phyloP scores from a whole-genome alignment of 306 rosid genomes.

The Vigna unguiculata region DNA sequence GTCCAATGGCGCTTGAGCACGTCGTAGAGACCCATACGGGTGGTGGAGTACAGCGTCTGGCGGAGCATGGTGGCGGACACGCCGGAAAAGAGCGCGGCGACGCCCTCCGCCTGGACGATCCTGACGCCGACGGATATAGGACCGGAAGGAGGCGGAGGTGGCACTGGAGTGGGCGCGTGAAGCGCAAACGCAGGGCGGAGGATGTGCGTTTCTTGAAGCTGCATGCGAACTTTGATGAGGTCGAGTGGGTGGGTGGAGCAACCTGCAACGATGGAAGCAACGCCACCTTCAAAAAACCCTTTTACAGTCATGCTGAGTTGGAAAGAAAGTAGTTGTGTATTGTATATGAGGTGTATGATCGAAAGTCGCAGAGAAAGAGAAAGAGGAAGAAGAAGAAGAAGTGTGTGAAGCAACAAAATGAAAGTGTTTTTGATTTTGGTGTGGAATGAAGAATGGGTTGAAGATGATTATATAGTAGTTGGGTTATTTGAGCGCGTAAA shows the following conservation, averaged over 20 bases:
- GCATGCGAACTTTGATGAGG: slow-evolving; percentile 91
- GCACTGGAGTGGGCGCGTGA: slow-evolving; percentile 44
- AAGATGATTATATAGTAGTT: no score
- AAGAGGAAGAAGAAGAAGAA: no score
- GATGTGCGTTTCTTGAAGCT: slow-evolving; percentile 67
- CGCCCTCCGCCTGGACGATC: slow-evolving; percentile 61
- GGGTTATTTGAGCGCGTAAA: no score
- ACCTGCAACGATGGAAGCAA: slow-evolving; percentile 73
- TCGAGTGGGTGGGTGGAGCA: slow-evolving; percentile 71
- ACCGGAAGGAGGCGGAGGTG: slow-evolving; percentile 37
- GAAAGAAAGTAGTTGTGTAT: not conserved
- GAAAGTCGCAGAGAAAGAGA: not conserved
- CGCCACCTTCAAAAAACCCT: slow-evolving; percentile 67
- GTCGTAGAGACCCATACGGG: slow-evolving; percentile 88
- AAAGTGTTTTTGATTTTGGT: no score
- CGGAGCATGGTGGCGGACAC: slow-evolving; percentile 87
- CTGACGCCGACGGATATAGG: slow-evolving; percentile 62
- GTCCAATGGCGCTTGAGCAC: slow-evolving; percentile 71
- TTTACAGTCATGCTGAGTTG: slow-evolving; percentile 46
- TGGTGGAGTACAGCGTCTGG: slow-evolving; percentile 80
- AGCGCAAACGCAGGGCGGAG: slow-evolving; percentile 67
- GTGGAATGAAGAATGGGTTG: no score
- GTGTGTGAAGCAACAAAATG: no score
- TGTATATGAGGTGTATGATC: not conserved
- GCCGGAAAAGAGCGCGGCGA: slow-evolving; percentile 70